phyloP scores from a whole-genome alignment of 148 eudicot genomes.

The Cornus controversa region DNA sequence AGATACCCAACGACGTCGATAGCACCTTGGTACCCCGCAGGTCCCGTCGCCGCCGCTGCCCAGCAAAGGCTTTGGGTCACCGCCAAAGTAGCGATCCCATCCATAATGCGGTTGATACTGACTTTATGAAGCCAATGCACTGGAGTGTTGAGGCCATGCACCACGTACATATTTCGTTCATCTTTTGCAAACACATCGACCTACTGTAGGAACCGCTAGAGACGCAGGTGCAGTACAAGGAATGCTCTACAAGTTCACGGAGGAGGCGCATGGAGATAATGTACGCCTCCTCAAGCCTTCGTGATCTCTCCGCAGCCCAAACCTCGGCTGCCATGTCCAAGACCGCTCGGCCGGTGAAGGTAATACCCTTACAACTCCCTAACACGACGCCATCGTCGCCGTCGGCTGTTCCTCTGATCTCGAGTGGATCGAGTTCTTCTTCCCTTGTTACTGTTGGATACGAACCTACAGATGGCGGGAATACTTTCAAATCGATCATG shows the following conservation, averaged over 20 bases:
- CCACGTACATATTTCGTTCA: too few species aligned
- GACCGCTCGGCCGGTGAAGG: conserved; percentile 49
- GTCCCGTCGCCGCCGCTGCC: too few species aligned
- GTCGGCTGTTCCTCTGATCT: conserved; percentile 23
- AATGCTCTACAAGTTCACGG: neutral
- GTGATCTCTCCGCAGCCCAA: conserved; percentile 24
- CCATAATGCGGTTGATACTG: too few species aligned
- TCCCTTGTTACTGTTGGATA: conserved; percentile 93
- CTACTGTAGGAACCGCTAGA: too few species aligned
- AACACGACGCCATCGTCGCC: conserved; percentile 26
- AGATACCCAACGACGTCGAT: too few species aligned
- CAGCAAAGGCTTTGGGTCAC: too few species aligned
- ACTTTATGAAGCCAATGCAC: too few species aligned
- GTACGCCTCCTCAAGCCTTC: conserved; percentile 66
- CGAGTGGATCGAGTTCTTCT: conserved; percentile 70
- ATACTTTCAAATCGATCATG: conserved; percentile 69
- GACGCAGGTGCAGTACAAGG: neutral
- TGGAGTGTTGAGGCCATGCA: too few species aligned
- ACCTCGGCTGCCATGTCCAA: conserved; percentile 22
- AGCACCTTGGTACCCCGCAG: too few species aligned
- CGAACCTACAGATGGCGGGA: conserved; percentile 57
- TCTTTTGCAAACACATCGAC: too few species aligned
- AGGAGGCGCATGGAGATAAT: conserved; percentile 38
- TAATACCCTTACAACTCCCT: conserved; percentile 63
- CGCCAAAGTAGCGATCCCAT: too few species aligned